A percentile compares a stretch with the other conserved stretches of the same genome.
These are phyloP conservation scores for Trypethelium eluteriae DNA, from an alignment of 495 filamentous ascomycete genomes.

Conservation along the genomic window DNA sequence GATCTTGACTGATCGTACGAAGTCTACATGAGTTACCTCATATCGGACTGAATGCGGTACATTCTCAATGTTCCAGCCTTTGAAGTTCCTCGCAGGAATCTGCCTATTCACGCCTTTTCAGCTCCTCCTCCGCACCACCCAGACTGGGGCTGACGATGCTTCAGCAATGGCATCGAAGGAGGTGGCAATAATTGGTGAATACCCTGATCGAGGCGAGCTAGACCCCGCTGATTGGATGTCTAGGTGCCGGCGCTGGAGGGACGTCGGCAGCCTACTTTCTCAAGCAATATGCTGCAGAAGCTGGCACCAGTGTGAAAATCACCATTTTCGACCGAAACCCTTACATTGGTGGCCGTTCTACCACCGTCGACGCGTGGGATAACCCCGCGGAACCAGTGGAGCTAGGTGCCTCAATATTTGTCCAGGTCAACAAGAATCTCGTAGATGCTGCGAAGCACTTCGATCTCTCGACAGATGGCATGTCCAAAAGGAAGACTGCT, in stretches of 20 bases:
- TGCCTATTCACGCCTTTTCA: background rate
- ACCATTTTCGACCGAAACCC: slow-evolving; percentile 78
- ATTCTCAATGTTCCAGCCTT: background rate
- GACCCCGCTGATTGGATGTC: background rate
- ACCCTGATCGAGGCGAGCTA: background rate
- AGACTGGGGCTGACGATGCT: background rate
- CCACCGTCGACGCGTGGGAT: slow-evolving; percentile 74
- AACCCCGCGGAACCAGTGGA: slow-evolving; percentile 67
- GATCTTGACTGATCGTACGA: no score
- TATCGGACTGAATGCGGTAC: no score
- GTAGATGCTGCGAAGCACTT: slow-evolving; percentile 66
- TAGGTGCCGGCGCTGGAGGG: slow-evolving; percentile 86
- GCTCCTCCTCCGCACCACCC: background rate
- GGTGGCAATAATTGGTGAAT: background rate
- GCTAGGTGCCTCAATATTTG: slow-evolving; percentile 88
- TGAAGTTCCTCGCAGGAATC: background rate
- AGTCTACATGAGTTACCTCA: no score
- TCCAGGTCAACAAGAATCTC: slow-evolving; percentile 76
- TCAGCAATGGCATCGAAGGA: slow-evolving; percentile 1
- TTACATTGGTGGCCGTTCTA: slow-evolving; percentile 80
- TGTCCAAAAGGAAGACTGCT: slow-evolving; percentile 24
- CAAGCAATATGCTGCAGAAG: slow-evolving; percentile 53
- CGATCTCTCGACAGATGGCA: slow-evolving; percentile 46
- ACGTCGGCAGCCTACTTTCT: slow-evolving; percentile 81
- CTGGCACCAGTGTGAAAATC: slow-evolving; percentile 54